Evolutionary conservation across 2,329 filamentous ascomycete genomes (phyloP).

Genomic region (Neurospora sp.): DNA sequence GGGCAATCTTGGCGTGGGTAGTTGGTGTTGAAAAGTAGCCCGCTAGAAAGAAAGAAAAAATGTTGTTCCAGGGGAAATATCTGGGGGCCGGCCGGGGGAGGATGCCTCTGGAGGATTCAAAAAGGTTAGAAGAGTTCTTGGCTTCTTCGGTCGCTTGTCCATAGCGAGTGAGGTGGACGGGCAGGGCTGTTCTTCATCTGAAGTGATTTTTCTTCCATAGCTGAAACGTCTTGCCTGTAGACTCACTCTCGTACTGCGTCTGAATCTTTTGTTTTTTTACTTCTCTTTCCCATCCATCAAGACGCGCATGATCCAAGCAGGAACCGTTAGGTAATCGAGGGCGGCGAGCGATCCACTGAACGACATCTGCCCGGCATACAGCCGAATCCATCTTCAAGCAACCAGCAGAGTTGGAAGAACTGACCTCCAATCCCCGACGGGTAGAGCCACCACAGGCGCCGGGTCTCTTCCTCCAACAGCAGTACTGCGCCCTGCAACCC

Average conservation of each 20-base stretch:
- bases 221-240: background rate
- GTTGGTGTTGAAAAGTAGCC: background rate
- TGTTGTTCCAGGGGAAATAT: background rate
- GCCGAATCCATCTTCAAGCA: background rate
- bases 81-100: background rate
- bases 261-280: background rate
- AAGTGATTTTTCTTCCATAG: background rate
- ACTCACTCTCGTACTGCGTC: background rate
- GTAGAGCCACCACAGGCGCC: background rate
- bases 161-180: background rate
- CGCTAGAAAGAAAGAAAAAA: background rate
- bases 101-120: background rate
- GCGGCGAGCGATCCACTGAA: background rate
- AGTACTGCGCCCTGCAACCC: background rate
- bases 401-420: no score
- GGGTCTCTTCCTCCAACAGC: background rate
- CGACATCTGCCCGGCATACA: background rate
- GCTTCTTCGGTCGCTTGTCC: slow-evolving; percentile 5
- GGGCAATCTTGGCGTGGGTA: background rate
- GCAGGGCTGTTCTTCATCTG: background rate
- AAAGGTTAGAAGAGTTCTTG: slow-evolving; percentile 2
- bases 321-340: background rate
- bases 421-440: no score
- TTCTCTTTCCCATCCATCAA: background rate
- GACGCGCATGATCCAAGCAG: background rate